Evolutionary conservation across 164 flowering plant species (phyloP).

Genomic region (Cinnamomum micranthum): DNA sequence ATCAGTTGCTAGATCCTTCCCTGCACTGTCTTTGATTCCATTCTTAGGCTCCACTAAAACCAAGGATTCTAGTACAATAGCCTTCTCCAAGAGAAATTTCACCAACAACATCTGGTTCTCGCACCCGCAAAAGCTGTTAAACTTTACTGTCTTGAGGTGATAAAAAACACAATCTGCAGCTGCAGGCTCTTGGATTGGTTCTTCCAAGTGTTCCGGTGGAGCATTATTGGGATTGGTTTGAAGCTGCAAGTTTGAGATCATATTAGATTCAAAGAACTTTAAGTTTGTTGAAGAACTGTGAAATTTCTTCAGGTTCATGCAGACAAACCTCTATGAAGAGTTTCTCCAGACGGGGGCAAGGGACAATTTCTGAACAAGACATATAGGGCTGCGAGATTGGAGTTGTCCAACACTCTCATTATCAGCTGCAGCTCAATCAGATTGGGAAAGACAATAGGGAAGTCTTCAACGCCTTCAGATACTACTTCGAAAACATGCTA

Average conservation of each 20-base stretch:
- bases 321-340: constrained; percentile 14
- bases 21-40: not conserved
- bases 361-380: constrained; percentile 6
- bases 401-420: not conserved
- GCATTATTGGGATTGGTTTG: not conserved
- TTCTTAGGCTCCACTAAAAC: constrained; percentile 8
- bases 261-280: not conserved
- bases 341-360: constrained; percentile 6
- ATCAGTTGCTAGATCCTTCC: not conserved
- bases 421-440: constrained; percentile 13
- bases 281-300: too few relatives aligned
- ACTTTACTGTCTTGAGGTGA: constrained; percentile 10
- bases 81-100: constrained; percentile 8
- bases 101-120: constrained; percentile 8
- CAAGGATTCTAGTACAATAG: constrained; percentile 5
- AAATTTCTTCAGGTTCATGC: not conserved
- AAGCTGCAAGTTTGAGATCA: constrained; percentile 5
- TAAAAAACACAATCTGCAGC: not conserved
- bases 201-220: not conserved
- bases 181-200: not conserved
- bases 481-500: not conserved
- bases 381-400: not conserved
- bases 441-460: constrained; percentile 9
- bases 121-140: constrained; percentile 9
- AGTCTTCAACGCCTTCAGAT: not conserved